Evolutionary conservation across 2,329 filamentous ascomycete species (phyloP), one percentile per base, ranked within the genome.

Genomic region (Fusarium cicatricum): DNA sequence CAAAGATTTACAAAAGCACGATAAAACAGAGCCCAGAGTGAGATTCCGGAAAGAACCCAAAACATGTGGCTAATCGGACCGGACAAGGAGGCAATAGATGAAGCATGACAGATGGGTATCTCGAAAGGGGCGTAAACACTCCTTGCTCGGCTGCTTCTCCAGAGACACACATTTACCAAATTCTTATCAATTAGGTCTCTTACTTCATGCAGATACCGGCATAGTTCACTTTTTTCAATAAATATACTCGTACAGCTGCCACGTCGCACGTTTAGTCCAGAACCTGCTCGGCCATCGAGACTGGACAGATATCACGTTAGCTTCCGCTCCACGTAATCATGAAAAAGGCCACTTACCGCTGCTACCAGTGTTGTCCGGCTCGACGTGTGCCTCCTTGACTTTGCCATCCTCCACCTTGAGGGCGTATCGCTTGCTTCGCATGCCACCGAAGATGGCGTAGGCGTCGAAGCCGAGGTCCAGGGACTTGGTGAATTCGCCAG

Each of bases 331-430:
- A 10, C 23, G 23, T 26, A 26, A 26, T 26, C 6, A 6, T 10
- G 17, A 29, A 28, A 21, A 46, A 10, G n/a, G 15, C 44, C 28
- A 69, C 82, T 75, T 79, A 92, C 91, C 89, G 64, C 89, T 82
- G 42, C 92, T 84, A 29, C 92, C 91, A 33, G 90, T 95, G 78
- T 90, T 93, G 75, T 97, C 93, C 11, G 92, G 89, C 82, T 97
- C 94, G 46, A 97, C 85, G 68, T 92, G 86, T 16, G 89, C 84
- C 69, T 88, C 85, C 77, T 89, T 89, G 67, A 97, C 90, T 77
- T 91, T 92, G 65, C 94, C 93, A 68, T 96, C 80, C 78, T 96
- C 88, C 46, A 96, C 80, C 45, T 93, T 83, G 49, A 97, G 81
- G 16, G 90, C 92, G 71, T 96, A 97, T 44, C 94, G 86, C 86